Base-by-base conservation (phyloP, 805 yeast genomes). In the Starmerella roubikii region DNA sequence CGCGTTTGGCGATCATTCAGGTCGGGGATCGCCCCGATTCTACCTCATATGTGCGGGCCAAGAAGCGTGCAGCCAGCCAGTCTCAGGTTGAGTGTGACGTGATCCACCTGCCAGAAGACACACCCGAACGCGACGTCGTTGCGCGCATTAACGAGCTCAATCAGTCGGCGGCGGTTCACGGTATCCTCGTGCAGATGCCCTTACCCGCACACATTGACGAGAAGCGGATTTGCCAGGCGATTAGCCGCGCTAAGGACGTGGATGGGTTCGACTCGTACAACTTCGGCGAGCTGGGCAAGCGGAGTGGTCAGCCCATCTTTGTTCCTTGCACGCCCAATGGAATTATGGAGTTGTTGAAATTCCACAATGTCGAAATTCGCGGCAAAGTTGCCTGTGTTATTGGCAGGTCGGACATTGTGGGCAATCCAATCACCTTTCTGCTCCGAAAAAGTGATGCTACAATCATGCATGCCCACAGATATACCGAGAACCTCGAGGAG, bases 271-370 rank as follows among this genome's bases (percentile, higher is more conserved):
- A 84, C 38, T 76, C 88, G 43, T 68, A 67, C 54, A 91, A 88
- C 60, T 76, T 83, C 43, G 97, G 96, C 45, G 96, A 91, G 56
- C 69, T 88, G 44, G 76, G 86, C 54, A 85, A 85, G 63, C 75
- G 82, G 48, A 82, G 83, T 34, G 95, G 96, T 20, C 57, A 65
- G 20, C 94, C 96, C 21, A 61, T 65, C 42, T 86, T 83, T 62
- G 68, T 78, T 44, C 97, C 98, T 20, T 88, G 98, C 65, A 88
- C 98, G 20, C 98, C 98, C 38, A 76, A 78, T 59, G 98, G 97
- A 42, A 74, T 85, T 50, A 77, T 88, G 66, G 81, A 76, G 52
- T 66, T 88, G 53, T 67, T 88, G 53, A 69, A 76, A 48, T 69
- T 77, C 48, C 71, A 80, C 37, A 72, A 76, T 4, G 71, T 83